Conservation (phyloP, 306 rosid genomes). For the Quercus wislizeni region DNA sequence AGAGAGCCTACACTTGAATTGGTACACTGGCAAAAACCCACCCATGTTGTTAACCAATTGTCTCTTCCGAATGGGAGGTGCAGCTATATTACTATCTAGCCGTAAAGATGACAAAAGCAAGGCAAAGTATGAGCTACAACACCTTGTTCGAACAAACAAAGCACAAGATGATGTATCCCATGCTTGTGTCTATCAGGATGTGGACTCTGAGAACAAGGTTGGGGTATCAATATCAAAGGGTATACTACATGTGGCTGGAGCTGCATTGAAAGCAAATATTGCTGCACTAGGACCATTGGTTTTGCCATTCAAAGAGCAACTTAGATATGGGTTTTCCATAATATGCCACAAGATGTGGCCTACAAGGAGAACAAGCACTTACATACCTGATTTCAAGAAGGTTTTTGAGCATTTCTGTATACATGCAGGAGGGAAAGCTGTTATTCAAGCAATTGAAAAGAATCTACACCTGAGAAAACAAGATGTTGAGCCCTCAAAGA, state of each 20-base stretch:
- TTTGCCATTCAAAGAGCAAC: slow-evolving; percentile 49
- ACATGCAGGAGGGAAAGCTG: slow-evolving; percentile 62
- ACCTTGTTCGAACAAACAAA: slow-evolving; percentile 53
- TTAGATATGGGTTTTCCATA: slow-evolving; percentile 34
- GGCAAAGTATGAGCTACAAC: slow-evolving; percentile 49
- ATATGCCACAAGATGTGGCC: slow-evolving; percentile 14
- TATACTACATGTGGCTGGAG: slow-evolving; percentile 46
- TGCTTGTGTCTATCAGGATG: slow-evolving; percentile 42
- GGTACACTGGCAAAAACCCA: slow-evolving; percentile 55
- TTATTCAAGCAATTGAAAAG: slow-evolving; percentile 41
- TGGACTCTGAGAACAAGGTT: slow-evolving; percentile 34
- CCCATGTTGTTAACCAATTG: slow-evolving; percentile 65
- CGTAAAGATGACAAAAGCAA: slow-evolving; percentile 36
- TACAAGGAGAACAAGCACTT: slow-evolving; percentile 21
- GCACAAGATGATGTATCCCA: slow-evolving; percentile 54
- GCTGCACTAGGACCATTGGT: slow-evolving; percentile 51
- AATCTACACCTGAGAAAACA: slow-evolving; percentile 30
- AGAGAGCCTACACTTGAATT: slow-evolving; percentile 39
- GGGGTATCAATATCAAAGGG: slow-evolving; percentile 50
- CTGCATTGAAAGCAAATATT: slow-evolving; percentile 46
- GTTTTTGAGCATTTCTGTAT: slow-evolving; percentile 64
- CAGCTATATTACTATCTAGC: slow-evolving; percentile 61
- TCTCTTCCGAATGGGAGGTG: slow-evolving; percentile 62
- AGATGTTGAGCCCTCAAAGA: slow-evolving; percentile 52
- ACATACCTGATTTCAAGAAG: slow-evolving; percentile 46